Percentiles rank a stretch among this genome's conserved stretches.
phyloP scores from a whole-genome alignment of 345 rosid genomes.

The Luvunga scandens region DNA sequence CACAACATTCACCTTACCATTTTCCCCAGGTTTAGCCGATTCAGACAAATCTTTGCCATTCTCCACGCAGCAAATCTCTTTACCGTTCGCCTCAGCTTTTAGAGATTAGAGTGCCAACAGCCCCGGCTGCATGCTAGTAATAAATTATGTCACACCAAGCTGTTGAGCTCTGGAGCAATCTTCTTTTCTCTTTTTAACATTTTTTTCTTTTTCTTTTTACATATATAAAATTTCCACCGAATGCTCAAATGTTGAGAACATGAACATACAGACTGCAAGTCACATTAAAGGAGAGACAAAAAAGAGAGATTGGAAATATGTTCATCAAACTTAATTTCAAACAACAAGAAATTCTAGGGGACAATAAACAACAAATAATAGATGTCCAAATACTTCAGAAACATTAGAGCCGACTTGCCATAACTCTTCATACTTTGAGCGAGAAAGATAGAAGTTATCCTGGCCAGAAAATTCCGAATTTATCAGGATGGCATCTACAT shows the following conservation, averaged over 20 bases:
- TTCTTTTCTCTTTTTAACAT: conserved; percentile 36
- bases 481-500: conserved; percentile 68
- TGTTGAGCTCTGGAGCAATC: conserved; percentile 49
- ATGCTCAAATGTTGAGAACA: conserved; percentile 52
- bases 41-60: no score
- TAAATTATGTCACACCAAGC: conserved; percentile 40
- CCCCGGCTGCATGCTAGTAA: conserved; percentile 48
- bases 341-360: background rate
- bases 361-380: background rate
- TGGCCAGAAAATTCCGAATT: conserved; percentile 79
- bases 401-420: background rate
- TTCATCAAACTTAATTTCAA: background rate
- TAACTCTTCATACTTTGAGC: conserved; percentile 28
- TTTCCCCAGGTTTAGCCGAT: no score
- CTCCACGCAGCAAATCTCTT: no score
- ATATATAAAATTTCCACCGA: conserved; percentile 40
- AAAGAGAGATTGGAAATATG: background rate
- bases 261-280: conserved; percentile 48
- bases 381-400: background rate
- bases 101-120: conserved; percentile 39
- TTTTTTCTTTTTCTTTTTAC: background rate
- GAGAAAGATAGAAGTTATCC: conserved; percentile 67
- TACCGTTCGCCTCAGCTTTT: conserved; percentile 37
- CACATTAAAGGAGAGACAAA: background rate
- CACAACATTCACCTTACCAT: no score